A percentile compares a stretch with the other conserved stretches of the same genome.
Evolutionary conservation across 805 yeast species (phyloP).

Genomic region (Kodamaea nitidulidarum): DNA sequence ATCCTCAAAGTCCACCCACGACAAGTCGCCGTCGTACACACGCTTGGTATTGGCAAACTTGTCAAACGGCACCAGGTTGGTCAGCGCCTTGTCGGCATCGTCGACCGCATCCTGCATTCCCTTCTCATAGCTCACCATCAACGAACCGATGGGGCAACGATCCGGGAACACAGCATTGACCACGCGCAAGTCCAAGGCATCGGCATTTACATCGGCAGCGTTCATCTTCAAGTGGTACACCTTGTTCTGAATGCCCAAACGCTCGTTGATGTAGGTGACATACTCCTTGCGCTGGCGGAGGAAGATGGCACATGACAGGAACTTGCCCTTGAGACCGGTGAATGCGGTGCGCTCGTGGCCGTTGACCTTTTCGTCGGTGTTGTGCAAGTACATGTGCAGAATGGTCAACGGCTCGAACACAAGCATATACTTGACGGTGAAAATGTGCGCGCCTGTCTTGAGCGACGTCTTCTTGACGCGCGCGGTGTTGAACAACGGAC

Average conservation of each 20-base stretch:
- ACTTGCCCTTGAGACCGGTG: slow-evolving; percentile 38
- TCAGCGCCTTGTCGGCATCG: slow-evolving; percentile 1
- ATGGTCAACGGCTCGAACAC: slow-evolving; percentile 38
- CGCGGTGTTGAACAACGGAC: slow-evolving; percentile 24
- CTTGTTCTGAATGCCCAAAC: slow-evolving; percentile 32
- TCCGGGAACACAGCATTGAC: slow-evolving; percentile 63
- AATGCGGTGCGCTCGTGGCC: slow-evolving; percentile 26
- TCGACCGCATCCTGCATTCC: not conserved
- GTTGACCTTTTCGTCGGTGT: slow-evolving; percentile 19
- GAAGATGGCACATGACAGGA: slow-evolving; percentile 31
- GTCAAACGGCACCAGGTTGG: slow-evolving; percentile 1
- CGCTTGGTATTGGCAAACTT: slow-evolving; percentile 23
- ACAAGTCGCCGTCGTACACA: slow-evolving; percentile 26
- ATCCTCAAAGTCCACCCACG: slow-evolving; percentile 78
- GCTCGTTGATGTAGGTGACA: slow-evolving; percentile 35
- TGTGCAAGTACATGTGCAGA: slow-evolving; percentile 34
- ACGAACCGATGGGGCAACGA: slow-evolving; percentile 14
- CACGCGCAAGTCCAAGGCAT: slow-evolving; percentile 64
- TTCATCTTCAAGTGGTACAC: slow-evolving; percentile 55
- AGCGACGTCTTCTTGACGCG: slow-evolving; percentile 17
- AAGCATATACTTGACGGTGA: slow-evolving; percentile 39
- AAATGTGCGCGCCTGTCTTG: slow-evolving; percentile 37
- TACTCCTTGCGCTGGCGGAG: slow-evolving; percentile 38
- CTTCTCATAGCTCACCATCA: slow-evolving; percentile 5
- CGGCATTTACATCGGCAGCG: slow-evolving; percentile 65